Evolutionary conservation across 202 grass and related monocot genomes (phyloP).

Genomic region (Brachypodium distachyon): DNA sequence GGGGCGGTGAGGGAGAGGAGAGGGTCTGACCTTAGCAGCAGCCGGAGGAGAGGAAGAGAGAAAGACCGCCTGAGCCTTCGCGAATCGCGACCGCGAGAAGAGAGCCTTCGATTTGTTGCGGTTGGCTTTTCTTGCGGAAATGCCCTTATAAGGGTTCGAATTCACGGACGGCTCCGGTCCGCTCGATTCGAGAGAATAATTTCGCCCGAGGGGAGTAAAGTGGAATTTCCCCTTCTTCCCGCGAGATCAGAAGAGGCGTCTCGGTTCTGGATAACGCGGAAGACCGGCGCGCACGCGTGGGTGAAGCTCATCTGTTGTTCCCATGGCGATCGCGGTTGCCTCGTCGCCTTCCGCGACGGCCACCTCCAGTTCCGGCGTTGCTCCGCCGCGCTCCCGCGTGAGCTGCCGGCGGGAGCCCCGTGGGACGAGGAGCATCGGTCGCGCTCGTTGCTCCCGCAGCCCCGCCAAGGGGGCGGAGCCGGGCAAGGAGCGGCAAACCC

Average conservation of each 20-base stretch:
- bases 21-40: constrained; percentile 27
- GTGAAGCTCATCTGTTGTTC: too few species aligned
- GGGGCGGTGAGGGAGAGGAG: too few species aligned
- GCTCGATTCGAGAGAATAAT: too few species aligned
- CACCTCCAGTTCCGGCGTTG: not conserved
- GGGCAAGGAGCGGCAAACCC: not conserved
- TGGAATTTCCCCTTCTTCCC: too few species aligned
- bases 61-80: not conserved
- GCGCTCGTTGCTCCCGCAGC: constrained; percentile 2
- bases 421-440: not conserved
- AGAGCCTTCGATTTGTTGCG: not conserved
- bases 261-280: too few species aligned
- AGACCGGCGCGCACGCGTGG: too few species aligned
- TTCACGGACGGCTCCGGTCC: not conserved
- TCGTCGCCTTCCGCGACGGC: not conserved
- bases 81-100: constrained; percentile 8
- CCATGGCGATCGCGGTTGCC: constrained; percentile 11
- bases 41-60: not conserved
- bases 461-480: not conserved
- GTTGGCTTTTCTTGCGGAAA: too few species aligned
- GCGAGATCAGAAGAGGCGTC: too few species aligned
- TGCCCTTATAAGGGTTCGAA: not conserved
- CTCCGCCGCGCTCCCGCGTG: not conserved
- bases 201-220: too few species aligned
- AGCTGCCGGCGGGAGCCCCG: not conserved